These are phyloP conservation scores for Fusarium incarnatum DNA, from an alignment of 2,329 filamentous ascomycete species.

Conservation along the genomic window DNA sequence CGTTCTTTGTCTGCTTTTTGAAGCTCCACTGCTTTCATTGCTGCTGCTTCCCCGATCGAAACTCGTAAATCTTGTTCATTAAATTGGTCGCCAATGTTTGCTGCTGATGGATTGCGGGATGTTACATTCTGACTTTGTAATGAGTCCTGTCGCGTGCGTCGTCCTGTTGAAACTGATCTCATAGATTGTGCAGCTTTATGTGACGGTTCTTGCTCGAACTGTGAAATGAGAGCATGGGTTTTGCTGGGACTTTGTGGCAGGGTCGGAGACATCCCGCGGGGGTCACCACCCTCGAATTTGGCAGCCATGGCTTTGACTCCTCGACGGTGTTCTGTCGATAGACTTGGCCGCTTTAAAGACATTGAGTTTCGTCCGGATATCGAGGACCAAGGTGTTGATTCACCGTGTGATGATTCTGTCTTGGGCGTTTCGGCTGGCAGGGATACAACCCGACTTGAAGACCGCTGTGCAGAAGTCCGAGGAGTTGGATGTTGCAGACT, in stretches of 20 bases:
- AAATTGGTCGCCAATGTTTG: background rate
- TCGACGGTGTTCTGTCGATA: constrained; percentile 45
- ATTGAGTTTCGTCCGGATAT: constrained; percentile 25
- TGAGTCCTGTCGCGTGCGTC: constrained; percentile 7
- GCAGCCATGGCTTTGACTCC: constrained; percentile 64
- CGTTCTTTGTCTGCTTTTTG: constrained; percentile 15
- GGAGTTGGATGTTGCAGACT: background rate
- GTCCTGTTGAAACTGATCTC: constrained; percentile 27
- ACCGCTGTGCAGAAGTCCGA: background rate
- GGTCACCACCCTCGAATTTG: constrained; percentile 58
- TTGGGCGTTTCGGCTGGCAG: constrained; percentile 1
- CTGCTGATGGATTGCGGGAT: constrained; percentile 8
- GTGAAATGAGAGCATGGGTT: constrained; percentile 38
- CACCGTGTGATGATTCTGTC: background rate
- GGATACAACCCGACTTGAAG: background rate
- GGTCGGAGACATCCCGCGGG: constrained; percentile 9
- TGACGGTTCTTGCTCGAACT: constrained; percentile 33
- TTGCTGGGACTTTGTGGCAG: constrained; percentile 22
- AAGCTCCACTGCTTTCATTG: constrained; percentile 26
- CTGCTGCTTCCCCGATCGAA: constrained; percentile 37
- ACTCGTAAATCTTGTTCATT: constrained; percentile 18
- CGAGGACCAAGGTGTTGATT: constrained; percentile 6
- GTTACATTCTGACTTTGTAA: constrained; percentile 10
- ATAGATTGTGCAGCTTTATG: constrained; percentile 13
- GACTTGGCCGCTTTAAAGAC: constrained; percentile 22